Conservation (phyloP, 1,284 basidiomycete species). For the Cryptococcus amylolentus region DNA sequence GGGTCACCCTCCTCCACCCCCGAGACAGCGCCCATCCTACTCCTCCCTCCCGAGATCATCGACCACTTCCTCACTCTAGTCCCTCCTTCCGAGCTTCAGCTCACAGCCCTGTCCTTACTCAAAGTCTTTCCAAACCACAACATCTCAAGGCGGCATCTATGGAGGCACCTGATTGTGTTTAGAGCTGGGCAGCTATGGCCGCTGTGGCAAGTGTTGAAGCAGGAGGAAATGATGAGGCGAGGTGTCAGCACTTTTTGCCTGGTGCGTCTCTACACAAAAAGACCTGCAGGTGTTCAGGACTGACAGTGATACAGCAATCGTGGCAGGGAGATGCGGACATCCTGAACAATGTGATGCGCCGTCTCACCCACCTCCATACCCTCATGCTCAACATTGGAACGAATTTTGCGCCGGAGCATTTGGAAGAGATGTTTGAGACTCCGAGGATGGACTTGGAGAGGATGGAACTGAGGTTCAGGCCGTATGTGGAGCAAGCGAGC, state of each 20-base stretch:
- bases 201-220: conserved; percentile 31
- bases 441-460: conserved; percentile 35
- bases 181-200: conserved; percentile 31
- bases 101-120: conserved; percentile 39
- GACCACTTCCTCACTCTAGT: conserved; percentile 42
- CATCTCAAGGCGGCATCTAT: conserved; percentile 29
- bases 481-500: conserved; percentile 49
- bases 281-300: neutral
- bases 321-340: conserved; percentile 50
- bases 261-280: conserved; percentile 10
- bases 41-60: conserved; percentile 46
- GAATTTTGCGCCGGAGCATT: conserved; percentile 50
- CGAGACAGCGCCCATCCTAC: conserved; percentile 12
- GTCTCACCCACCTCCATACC: conserved; percentile 33
- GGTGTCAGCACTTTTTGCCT: conserved; percentile 29
- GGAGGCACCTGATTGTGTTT: conserved; percentile 38
- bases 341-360: conserved; percentile 47
- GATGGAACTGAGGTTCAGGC: conserved; percentile 48
- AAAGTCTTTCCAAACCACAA: conserved; percentile 42
- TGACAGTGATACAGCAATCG: conserved; percentile 24
- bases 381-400: conserved; percentile 49
- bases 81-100: conserved; percentile 35
- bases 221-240: conserved; percentile 14
- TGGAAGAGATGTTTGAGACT: conserved; percentile 46
- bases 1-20: too few relatives aligned